Base-by-base conservation (phyloP, 1,284 basidiomycete genomes). In the Flammula alnicola region DNA sequence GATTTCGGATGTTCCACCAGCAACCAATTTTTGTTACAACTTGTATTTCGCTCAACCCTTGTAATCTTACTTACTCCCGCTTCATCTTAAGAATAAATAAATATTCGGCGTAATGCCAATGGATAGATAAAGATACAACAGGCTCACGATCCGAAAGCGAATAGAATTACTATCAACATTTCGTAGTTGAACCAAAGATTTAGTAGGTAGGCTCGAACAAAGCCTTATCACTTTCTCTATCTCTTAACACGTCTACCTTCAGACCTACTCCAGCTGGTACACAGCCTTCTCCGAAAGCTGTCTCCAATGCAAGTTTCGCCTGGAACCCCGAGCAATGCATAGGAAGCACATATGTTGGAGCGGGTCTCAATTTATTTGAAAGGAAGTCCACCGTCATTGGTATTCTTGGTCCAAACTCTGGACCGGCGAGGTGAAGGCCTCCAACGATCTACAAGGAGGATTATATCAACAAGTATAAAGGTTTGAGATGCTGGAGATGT, bases 251-350 rank as follows among this genome's bases (percentile, higher is more conserved):
- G 9, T 82, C 73, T 2, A 90, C 77, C 56, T 76, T 83, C 22
- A 84, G 77, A 7, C 91, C 90, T 1, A 85, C 84, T 2, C 89
- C 88, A 3, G 83, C 85, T 0, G 88, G 86, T 9, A 91, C 86
- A 59, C 85, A 86, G 1, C 81, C 81, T 41, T 87, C 80, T 14
- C 88, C 90, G 10, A 93, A 73, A 2, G 79, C 86, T 6, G 69
- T 67, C 60, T 84, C 80, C 54, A 93, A 67, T 4, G 83, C 85
- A 1, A 88, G 64, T 63, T 92, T 89, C 22, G 78, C 79, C 25
- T 78, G 76, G 60, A 92, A 88, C 0, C 91, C 90, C 1, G 87
- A 82, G 59, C 91, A 93, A 66, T 93, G 91, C 81, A 93, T 88
- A 0, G 91, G 91, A 0, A 93, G 73, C 31, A 93, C 69, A 57